phyloP scores from a whole-genome alignment of 257 asterid genomes.

The Asclepias syriaca region DNA sequence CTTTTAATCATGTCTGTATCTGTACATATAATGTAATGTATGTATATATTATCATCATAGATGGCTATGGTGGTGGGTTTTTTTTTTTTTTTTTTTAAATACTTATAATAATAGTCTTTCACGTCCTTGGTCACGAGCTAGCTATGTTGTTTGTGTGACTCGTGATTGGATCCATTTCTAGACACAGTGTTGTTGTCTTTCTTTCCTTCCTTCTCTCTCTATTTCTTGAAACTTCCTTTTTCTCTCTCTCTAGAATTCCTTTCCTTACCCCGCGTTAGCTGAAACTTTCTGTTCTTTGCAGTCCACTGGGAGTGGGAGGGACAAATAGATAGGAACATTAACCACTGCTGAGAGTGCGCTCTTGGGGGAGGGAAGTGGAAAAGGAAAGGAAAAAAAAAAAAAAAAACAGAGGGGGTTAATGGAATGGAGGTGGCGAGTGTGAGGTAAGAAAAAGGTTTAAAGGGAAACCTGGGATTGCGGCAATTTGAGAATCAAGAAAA shows the following conservation, averaged over 20 bases:
- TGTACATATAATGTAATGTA: not conserved
- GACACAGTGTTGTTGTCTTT: conserved; percentile 10
- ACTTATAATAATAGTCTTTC: not conserved
- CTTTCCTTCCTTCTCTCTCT: conserved; percentile 9
- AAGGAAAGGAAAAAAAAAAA: not conserved
- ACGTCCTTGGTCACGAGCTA: conserved; percentile 37
- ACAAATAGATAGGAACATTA: conserved; percentile 15
- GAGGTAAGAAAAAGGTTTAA: not conserved
- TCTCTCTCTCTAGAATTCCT: conserved; percentile 20
- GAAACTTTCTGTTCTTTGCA: not conserved
- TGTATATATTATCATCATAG: not conserved
- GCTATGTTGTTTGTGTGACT: conserved; percentile 27
- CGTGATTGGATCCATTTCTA: conserved; percentile 38
- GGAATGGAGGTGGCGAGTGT: conserved; percentile 6
- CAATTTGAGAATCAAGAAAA: conserved; percentile 8
- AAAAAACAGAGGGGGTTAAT: conserved; percentile 1
- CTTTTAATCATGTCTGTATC: conserved; percentile 4
- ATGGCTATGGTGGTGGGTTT: not conserved
- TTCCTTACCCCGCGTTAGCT: conserved; percentile 28
- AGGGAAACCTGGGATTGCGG: conserved; percentile 11
- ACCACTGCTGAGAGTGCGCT: not conserved
- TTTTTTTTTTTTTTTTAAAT: too few species aligned
- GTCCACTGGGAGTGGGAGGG: conserved; percentile 14
- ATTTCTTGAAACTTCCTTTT: not conserved
- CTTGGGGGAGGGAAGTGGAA: not conserved